These are phyloP conservation scores for Schizosaccharomyces octosporus DNA, from an alignment of 805 yeast species.

Conservation along the genomic window DNA sequence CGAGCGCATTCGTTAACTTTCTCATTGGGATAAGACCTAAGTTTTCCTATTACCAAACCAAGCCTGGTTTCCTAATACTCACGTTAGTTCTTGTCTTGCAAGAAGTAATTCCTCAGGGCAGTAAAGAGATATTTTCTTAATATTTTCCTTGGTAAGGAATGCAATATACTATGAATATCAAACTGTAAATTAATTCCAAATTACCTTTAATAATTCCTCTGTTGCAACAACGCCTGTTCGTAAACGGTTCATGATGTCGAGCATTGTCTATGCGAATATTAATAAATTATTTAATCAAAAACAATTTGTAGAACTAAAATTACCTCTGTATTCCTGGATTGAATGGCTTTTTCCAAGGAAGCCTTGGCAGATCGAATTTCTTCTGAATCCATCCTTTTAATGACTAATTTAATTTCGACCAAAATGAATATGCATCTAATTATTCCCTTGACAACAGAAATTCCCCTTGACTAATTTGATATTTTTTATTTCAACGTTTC, in stretches of 20 bases:
- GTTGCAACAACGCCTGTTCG: neutral
- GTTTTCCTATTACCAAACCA: slow-evolving; percentile 88
- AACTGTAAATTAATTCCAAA: neutral
- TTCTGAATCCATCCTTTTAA: neutral
- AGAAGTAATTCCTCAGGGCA: no score
- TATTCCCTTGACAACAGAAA: no score
- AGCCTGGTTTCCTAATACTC: slow-evolving; percentile 50
- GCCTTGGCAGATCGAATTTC: neutral
- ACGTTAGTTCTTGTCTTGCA: neutral
- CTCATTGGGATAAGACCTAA: slow-evolving; percentile 43
- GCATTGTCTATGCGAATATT: neutral
- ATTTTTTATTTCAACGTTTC: no score
- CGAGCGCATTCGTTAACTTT: slow-evolving; percentile 43
- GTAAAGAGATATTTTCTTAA: no score
- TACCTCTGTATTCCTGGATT: neutral
- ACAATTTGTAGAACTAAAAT: neutral
- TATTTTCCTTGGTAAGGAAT: neutral
- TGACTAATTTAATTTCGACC: no score
- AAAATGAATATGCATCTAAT: no score
- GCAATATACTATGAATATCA: neutral
- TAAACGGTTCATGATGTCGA: neutral
- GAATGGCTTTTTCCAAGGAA: neutral
- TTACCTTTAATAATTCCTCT: neutral
- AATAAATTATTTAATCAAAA: neutral
- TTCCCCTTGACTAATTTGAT: no score